Evolutionary conservation across 192 early-diverging fungal genomes (phyloP).

Genomic region (Rhizophagus clarus): DNA sequence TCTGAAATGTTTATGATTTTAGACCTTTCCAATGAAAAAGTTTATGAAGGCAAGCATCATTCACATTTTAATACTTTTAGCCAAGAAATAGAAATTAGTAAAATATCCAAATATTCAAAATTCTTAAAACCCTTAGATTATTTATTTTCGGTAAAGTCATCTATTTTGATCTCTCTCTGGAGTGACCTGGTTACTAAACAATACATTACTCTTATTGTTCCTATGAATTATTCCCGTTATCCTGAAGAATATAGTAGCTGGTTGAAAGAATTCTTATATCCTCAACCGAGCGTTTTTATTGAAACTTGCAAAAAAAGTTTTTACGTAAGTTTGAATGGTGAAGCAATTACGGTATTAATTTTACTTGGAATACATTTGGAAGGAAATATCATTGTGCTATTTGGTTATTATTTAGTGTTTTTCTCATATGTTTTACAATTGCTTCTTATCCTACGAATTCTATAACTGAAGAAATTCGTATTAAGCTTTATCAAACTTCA

Average conservation of each 20-base stretch:
- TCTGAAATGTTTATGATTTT: not conserved
- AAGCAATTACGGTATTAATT: conserved; percentile 22
- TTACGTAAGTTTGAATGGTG: not conserved
- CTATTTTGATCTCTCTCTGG: too few relatives aligned
- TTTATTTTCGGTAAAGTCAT: too few relatives aligned
- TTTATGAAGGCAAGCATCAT: not conserved
- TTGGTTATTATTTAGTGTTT: not conserved
- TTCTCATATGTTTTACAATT: not conserved
- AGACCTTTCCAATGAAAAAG: not conserved
- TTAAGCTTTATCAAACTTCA: not conserved
- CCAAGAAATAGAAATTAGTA: too few relatives aligned
- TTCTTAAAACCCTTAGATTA: too few relatives aligned
- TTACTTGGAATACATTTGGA: conserved; percentile 6
- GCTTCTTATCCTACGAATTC: not conserved
- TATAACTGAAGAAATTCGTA: not conserved
- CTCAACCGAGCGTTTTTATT: not conserved
- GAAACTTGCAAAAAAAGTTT: not conserved
- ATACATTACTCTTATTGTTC: not conserved
- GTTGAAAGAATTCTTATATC: not conserved
- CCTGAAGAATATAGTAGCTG: not conserved
- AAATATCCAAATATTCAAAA: too few relatives aligned
- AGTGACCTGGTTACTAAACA: too few relatives aligned
- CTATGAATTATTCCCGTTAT: not conserved
- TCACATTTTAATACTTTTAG: not conserved
- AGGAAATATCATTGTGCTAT: not conserved